Conservation (phyloP, 2,329 filamentous ascomycete species). For the Emydomyces testavorans region DNA sequence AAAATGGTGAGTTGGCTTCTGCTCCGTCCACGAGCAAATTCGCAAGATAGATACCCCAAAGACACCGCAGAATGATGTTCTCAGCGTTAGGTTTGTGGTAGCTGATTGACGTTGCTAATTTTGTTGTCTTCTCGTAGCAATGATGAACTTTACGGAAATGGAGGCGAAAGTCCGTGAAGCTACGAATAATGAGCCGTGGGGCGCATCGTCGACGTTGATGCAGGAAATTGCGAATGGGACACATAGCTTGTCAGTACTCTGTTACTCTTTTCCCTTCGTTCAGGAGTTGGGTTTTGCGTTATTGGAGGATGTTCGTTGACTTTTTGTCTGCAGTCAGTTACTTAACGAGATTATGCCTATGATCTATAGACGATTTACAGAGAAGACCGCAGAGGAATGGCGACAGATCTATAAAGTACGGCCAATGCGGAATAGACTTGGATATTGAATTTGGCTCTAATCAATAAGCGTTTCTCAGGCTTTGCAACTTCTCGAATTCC, state of each 20-base stretch:
- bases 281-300: not conserved
- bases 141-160: constrained; percentile 98
- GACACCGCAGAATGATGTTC: not conserved
- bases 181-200: constrained; percentile 98
- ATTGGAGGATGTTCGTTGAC: constrained; percentile 10
- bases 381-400: constrained; percentile 97
- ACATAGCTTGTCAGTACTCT: constrained; percentile 94
- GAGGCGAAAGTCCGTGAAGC: constrained; percentile 81
- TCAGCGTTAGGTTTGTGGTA: not conserved
- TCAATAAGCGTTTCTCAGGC: constrained; percentile 32
- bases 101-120: constrained; percentile 7
- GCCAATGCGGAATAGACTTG: not conserved
- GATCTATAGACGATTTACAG: constrained; percentile 98
- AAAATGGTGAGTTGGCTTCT: constrained; percentile 60
- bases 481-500: constrained; percentile 64
- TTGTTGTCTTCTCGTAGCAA: constrained; percentile 46
- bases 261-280: not conserved
- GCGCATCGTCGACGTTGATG: constrained; percentile 71
- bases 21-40: not conserved
- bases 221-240: constrained; percentile 97
- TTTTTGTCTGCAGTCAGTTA: constrained; percentile 55
- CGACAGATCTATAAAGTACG: constrained; percentile 92
- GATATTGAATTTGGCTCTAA: not conserved
- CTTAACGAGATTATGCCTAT: constrained; percentile 99
- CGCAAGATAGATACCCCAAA: not conserved